Evolutionary conservation across 257 asterid species (phyloP), one percentile per base, ranked within the genome.

Genomic region (Handroanthus guayacan): DNA sequence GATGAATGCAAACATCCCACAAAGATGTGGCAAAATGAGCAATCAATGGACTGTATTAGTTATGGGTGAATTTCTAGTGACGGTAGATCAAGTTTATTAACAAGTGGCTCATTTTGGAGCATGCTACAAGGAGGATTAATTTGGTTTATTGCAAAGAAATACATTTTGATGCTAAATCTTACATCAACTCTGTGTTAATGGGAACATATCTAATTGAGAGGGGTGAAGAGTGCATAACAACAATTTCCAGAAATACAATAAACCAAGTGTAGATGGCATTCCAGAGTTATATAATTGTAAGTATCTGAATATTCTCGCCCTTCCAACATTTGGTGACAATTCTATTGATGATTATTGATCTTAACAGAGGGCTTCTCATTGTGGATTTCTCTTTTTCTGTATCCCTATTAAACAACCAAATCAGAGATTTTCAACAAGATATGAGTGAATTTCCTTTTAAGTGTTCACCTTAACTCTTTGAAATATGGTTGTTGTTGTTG

Each of bases 371-470:
- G 78, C 80, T 80, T 79, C 86, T 71, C 62, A 64, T 80, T 38
- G 65, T 70, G 88, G 90, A 71, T 45, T 80, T 50, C 80, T 16
- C 82, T n/a, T 69, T 68, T 76, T 88, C 17, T 74, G 80, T 74
- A 75, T 69, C 56, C 60, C 88, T 45, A 75, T 39, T 61, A 81
- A 77, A 81, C 88, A 75, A 82, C 73, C 82, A 54, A 39, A 61
- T 72, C 78, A 82, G 84, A 85, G 91, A 77, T 77, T 54, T 77
- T 67, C 87, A 51, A 75, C 43, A 56, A 80, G 31, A 65, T 75
- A 97, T 94, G 90, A 91, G 98, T 85, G 43, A 48, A 67, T 64
- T 54, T 66, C 71, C 52, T 66, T 38, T 51, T 17, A 61, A 55
- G 13, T 62, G 57, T 72, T 60, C 64, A 20, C 20, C 38, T 62